Evolutionary conservation across 2,329 filamentous ascomycete genomes (phyloP), one percentile per base, ranked within the genome.

Genomic region (Chrysoporthe puriensis): DNA sequence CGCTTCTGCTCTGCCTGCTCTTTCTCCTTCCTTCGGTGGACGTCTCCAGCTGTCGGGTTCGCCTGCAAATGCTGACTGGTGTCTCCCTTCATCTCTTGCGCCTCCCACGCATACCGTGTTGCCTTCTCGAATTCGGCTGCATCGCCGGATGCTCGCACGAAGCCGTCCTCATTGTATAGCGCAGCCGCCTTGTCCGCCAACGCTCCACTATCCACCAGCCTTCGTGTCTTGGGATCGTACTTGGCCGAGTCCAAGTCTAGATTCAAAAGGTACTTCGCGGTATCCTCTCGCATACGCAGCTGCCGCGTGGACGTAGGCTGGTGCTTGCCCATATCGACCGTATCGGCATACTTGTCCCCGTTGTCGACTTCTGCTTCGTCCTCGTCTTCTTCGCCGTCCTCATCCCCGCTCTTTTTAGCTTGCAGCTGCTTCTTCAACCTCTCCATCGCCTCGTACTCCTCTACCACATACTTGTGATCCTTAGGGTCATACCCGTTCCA

Each of bases 401-500:
- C 81, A 44, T 84, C 82, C 3, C 79, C 84, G 1, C 84, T 85
- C 60, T 81, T 82, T 58, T 83, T 83, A 70, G 83, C 77, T 32
- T 78, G 79, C 71, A 84, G 75, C 71, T 81, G 81, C 73, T 86
- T 82, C n/a, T 85, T 81, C 70, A 97, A 81, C 72, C 91, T 88
- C 76, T 97, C 95, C 78, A 97, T 83, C 76, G 95, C 88, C 70
- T 96, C 90, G 78, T 92, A 97, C 73, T 97, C 93, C 62, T 97
- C 90, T 52, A 98, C 89, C n/a, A 98, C 92, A 69, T 88, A 85
- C 69, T 88, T 86, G 77, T 97, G 98, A 78, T 98, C 92, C 72
- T 87, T 88, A 0, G 94, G 84, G 77, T 98, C 94, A 79, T 97
- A 99, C n/a, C 95, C 95, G 76, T 97, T 97, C 95, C 96, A 99